Base-by-base conservation (phyloP, 2,329 filamentous ascomycete species). In the Rosellinia necatrix region DNA sequence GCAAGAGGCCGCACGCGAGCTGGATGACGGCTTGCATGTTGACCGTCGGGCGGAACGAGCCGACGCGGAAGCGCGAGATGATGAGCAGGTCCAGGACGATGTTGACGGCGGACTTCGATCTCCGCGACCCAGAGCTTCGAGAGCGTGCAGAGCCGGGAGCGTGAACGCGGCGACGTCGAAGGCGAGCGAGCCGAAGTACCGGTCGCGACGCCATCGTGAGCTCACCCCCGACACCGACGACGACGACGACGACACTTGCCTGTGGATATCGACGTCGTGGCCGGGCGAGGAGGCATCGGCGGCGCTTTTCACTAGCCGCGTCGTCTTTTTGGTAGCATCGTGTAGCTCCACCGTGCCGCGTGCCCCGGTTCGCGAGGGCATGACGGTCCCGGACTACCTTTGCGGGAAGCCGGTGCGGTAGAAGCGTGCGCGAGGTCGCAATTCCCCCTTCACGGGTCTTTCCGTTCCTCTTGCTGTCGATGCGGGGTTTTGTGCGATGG, bases 121-220 rank as follows among this genome's bases (percentile, higher is more conserved):
- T 82, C 80, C 2, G 87, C 85, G 2, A 91, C 80, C 88, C 86
- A 91, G 15, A 89, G 76, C 65, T 90, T 90, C 44, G 81, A 81
- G 0, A 91, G 77, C 0, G 87, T 91, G 29, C 72, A 91, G 74
- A 0, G 87, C 87, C 1, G 86, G 87, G 0, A 90, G 78, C 2
- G 84, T 68, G 68, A 90, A 89, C 1, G 86, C 77, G 42, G 70
- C 75, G 8, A 85, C 53, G 64, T 90, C 90, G 74, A 89, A 87
- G 12, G 81, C 50, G 0, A 90, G 72, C 0, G 84, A 81, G 0
- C 84, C 85, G 0, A 66, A 58, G 65, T 87, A 89, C 32, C 57
- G 60, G 3, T 66, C 58, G 17, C 68, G 66, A 38, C 38, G 37
- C 49, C 53, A 47, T 43, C 35, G 43, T 6, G 19, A 48, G 27